Conservation (phyloP, 2,329 filamentous ascomycete species). For the Plenodomus tracheiphilus region DNA sequence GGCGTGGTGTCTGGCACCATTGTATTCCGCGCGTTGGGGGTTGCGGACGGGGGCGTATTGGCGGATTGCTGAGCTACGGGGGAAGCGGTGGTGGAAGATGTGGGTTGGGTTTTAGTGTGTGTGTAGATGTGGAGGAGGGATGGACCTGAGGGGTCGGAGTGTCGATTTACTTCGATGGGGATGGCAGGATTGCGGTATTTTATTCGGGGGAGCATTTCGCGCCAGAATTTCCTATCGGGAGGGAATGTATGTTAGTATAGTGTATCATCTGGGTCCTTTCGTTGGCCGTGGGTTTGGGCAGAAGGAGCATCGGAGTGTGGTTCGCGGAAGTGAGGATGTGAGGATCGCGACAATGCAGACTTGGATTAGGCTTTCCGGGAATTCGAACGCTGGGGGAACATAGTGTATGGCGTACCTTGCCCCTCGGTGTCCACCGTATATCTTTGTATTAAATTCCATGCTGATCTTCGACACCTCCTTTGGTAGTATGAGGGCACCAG, state of each 20-base stretch:
- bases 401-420: slow-evolving; percentile 59
- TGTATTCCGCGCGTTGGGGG: slow-evolving; percentile 29
- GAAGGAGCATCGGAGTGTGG: not conserved
- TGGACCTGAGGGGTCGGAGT: slow-evolving; percentile 48
- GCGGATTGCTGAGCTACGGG: slow-evolving; percentile 20
- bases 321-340: not conserved
- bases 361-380: not conserved
- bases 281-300: too few species aligned
- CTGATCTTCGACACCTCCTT: slow-evolving; percentile 74
- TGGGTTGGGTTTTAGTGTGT: slow-evolving; percentile 25
- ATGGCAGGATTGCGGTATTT: slow-evolving; percentile 93
- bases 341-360: not conserved
- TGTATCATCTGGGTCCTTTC: too few species aligned
- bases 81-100: slow-evolving; percentile 11
- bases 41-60: slow-evolving; percentile 16
- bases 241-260: not conserved
- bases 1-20: slow-evolving; percentile 38
- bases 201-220: slow-evolving; percentile 75
- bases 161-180: slow-evolving; percentile 79
- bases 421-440: slow-evolving; percentile 71
- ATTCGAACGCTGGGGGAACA: too few species aligned
- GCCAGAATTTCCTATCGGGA: slow-evolving; percentile 89
- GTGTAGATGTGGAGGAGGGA: slow-evolving; percentile 39
- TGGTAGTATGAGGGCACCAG: slow-evolving; percentile 81
- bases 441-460: slow-evolving; percentile 67